Evolutionary conservation across 345 rosid genomes (phyloP).

Genomic region (Eucalyptus marginata): DNA sequence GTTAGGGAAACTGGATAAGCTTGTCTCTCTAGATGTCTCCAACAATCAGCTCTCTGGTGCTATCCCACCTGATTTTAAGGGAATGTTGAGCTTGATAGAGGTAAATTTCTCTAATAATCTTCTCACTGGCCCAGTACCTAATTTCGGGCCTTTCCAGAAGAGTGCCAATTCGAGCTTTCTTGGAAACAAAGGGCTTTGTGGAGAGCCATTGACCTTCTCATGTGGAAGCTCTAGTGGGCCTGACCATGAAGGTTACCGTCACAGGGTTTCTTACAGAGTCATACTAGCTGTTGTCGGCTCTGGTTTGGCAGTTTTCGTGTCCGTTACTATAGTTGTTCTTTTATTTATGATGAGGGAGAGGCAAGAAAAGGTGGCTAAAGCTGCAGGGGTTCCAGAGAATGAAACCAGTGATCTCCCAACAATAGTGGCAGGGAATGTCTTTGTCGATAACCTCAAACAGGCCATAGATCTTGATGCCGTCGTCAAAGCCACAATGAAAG

Average conservation of each 20-base stretch:
- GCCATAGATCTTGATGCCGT: conserved; percentile 87
- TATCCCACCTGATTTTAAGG: conserved; percentile 60
- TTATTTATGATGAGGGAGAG: conserved; percentile 94
- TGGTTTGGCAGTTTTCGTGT: conserved; percentile 74
- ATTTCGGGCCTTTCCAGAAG: conserved; percentile 78
- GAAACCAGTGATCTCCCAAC: conserved; percentile 33
- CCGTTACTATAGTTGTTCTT: conserved; percentile 76
- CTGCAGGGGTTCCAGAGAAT: conserved; percentile 30
- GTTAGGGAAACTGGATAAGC: conserved; percentile 72
- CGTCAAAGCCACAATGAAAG: conserved; percentile 74
- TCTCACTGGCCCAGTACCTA: conserved; percentile 58
- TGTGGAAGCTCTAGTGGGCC: conserved; percentile 34
- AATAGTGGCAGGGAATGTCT: conserved; percentile 68
- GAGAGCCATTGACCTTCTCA: conserved; percentile 59
- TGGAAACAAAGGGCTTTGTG: conserved; percentile 83
- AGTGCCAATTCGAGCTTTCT: conserved; percentile 67
- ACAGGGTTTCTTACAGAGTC: conserved; percentile 73
- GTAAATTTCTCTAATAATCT: conserved; percentile 84
- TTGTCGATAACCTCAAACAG: conserved; percentile 79
- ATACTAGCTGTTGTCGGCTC: conserved; percentile 86
- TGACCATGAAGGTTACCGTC: conserved; percentile 42
- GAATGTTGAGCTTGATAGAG: conserved; percentile 86
- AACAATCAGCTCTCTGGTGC: conserved; percentile 72
- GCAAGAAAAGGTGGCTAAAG: conserved; percentile 73
- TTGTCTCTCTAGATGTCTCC: conserved; percentile 81